Conservation (phyloP, 1,284 basidiomycete genomes). For the Earliella scabrosa region DNA sequence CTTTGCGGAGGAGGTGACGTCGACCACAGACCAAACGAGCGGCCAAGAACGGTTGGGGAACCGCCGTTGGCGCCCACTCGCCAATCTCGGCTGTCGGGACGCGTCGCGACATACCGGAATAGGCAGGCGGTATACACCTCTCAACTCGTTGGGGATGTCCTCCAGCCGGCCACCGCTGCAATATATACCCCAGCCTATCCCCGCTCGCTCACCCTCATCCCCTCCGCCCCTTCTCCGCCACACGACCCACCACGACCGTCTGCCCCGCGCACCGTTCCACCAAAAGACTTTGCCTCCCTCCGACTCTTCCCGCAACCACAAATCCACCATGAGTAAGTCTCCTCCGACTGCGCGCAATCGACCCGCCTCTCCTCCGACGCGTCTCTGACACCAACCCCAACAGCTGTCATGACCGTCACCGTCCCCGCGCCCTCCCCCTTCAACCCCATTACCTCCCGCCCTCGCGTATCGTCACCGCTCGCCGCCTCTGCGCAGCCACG, state of each 20-base stretch:
- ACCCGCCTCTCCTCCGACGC: background rate
- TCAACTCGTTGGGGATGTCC: constrained; percentile 15
- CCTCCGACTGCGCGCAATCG: background rate
- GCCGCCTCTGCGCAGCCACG: constrained; percentile 43
- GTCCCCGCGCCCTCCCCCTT: constrained; percentile 28
- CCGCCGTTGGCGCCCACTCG: background rate
- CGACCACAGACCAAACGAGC: background rate
- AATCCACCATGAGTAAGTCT: constrained; percentile 28
- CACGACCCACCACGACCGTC: background rate
- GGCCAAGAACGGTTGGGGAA: background rate
- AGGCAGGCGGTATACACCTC: background rate
- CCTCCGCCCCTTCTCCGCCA: constrained; percentile 1
- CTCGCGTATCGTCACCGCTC: constrained; percentile 62
- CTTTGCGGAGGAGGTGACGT: background rate
- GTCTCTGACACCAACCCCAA: background rate
- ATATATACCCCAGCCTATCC: constrained; percentile 19
- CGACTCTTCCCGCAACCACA: background rate
- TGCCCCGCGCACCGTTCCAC: background rate
- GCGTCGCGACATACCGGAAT: constrained; percentile 8
- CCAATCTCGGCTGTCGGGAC: background rate
- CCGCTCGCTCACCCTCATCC: background rate
- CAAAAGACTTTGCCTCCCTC: background rate
- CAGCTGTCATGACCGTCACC: constrained; percentile 39
- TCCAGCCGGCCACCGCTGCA: background rate
- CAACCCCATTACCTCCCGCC: constrained; percentile 30